Percentiles rank a stretch among this genome's conserved stretches.
phyloP scores from a whole-genome alignment of 495 filamentous ascomycete species.

The Penicillium bovifimosum region DNA sequence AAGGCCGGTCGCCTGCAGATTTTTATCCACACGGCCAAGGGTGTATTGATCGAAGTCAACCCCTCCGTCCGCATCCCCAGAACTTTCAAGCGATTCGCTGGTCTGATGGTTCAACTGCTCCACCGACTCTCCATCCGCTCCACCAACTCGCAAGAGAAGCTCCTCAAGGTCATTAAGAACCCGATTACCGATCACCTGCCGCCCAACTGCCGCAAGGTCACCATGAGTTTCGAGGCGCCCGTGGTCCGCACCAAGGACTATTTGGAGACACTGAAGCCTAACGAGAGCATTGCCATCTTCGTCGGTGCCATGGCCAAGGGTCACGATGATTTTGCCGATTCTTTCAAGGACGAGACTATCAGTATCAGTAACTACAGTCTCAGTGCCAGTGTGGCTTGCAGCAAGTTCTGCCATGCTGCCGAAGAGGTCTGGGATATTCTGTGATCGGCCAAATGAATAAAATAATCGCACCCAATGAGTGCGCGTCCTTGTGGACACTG shows the following conservation, averaged over 20 bases:
- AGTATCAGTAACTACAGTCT: constrained; percentile 97
- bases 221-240: constrained; percentile 82
- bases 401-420: constrained; percentile 97
- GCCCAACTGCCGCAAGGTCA: constrained; percentile 95
- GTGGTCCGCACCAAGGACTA: constrained; percentile 87
- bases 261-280: constrained; percentile 64
- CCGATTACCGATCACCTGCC: constrained; percentile 95
- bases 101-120: constrained; percentile 97
- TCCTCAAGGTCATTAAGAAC: constrained; percentile 95
- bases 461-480: constrained; percentile 11
- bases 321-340: constrained; percentile 88
- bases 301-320: constrained; percentile 99
- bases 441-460: constrained; percentile 33
- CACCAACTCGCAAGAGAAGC: constrained; percentile 92
- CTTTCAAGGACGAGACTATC: constrained; percentile 92
- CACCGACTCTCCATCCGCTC: constrained; percentile 94
- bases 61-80: constrained; percentile 93
- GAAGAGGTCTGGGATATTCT: constrained; percentile 96
- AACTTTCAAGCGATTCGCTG: constrained; percentile 98
- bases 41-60: constrained; percentile 94
- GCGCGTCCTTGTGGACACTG: constrained; percentile 9
- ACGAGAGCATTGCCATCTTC: constrained; percentile 95
- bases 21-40: constrained; percentile 95
- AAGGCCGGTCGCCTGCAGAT: constrained; percentile 97
- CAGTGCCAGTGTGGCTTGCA: constrained; percentile 94